These are phyloP conservation scores for Venturia carpophila DNA, from an alignment of 2,329 filamentous ascomycete species.

Conservation along the genomic window DNA sequence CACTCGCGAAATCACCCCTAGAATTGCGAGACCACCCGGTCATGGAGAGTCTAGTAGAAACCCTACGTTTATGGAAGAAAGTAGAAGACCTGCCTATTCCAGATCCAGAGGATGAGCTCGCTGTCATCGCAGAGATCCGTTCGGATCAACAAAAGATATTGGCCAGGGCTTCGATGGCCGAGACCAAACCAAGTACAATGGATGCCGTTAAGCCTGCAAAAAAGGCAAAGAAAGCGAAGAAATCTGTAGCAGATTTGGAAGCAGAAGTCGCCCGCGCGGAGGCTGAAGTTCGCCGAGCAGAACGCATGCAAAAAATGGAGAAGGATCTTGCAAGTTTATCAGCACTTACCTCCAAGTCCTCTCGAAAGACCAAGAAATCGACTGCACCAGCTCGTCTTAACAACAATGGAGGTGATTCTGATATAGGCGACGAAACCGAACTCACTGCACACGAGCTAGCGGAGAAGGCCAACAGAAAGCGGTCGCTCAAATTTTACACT, in stretches of 20 bases:
- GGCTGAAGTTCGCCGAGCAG: slow-evolving; percentile 46
- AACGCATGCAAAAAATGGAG: slow-evolving; percentile 50
- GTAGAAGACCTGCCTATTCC: slow-evolving; percentile 57
- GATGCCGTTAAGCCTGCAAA: slow-evolving; percentile 21
- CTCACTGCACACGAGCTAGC: slow-evolving; percentile 72
- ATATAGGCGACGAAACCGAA: slow-evolving; percentile 84
- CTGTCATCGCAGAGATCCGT: slow-evolving; percentile 28
- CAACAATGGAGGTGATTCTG: slow-evolving; percentile 59
- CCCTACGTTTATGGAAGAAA: slow-evolving; percentile 70
- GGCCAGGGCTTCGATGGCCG: background rate
- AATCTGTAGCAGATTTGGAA: slow-evolving; percentile 42
- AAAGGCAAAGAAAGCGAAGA: slow-evolving; percentile 36
- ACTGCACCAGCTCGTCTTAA: slow-evolving; percentile 28
- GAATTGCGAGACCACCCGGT: slow-evolving; percentile 83
- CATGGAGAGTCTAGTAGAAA: slow-evolving; percentile 76
- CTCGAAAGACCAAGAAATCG: slow-evolving; percentile 42
- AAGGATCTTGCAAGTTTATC: slow-evolving; percentile 68
- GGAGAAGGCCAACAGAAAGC: slow-evolving; percentile 84
- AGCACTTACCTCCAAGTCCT: slow-evolving; percentile 46
- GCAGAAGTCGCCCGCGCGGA: slow-evolving; percentile 47
- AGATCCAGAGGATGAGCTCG: slow-evolving; percentile 36
- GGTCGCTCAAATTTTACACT: slow-evolving; percentile 93
- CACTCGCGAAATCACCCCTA: slow-evolving; percentile 59
- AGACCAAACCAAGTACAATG: background rate
- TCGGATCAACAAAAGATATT: slow-evolving; percentile 27